Evolutionary conservation across 208 protist species (phyloP).

Genomic region (Trypanosoma vivax): DNA sequence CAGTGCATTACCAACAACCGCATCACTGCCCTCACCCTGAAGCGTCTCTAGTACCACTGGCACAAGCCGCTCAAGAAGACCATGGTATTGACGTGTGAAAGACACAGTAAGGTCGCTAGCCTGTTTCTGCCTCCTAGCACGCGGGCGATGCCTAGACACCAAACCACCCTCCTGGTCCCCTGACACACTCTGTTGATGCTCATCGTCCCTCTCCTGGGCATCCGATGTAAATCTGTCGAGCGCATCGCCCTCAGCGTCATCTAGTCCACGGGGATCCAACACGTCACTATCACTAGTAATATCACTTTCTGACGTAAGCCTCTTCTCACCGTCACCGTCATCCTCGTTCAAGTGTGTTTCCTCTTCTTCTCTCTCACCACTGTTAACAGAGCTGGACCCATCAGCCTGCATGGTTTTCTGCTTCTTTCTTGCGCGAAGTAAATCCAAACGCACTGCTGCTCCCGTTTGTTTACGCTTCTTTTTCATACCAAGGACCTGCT

Average conservation of each 20-base stretch:
- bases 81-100: conserved; percentile 74
- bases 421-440: conserved; percentile 41
- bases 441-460: conserved; percentile 62
- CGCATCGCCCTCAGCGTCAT: conserved; percentile 50
- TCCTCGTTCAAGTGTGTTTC: conserved; percentile 6
- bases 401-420: conserved; percentile 11
- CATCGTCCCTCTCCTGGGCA: conserved; percentile 20
- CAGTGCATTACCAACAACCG: conserved; percentile 78
- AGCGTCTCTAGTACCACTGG: conserved; percentile 68
- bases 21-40: conserved; percentile 87
- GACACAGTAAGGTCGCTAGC: conserved; percentile 46
- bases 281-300: conserved; percentile 1
- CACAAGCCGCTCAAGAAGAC: conserved; percentile 67
- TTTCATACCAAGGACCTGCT: conserved; percentile 81
- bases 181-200: not conserved
- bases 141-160: too few relatives aligned
- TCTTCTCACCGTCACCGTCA: not conserved
- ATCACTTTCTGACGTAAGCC: too few relatives aligned
- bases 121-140: not conserved
- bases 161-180: not conserved
- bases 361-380: not conserved
- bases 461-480: conserved; percentile 64
- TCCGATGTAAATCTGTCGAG: conserved; percentile 62
- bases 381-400: not conserved
- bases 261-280: conserved; percentile 23